Evolutionary conservation across 768 basidiomycete genomes (phyloP).

Genomic region (Russula virescens): DNA sequence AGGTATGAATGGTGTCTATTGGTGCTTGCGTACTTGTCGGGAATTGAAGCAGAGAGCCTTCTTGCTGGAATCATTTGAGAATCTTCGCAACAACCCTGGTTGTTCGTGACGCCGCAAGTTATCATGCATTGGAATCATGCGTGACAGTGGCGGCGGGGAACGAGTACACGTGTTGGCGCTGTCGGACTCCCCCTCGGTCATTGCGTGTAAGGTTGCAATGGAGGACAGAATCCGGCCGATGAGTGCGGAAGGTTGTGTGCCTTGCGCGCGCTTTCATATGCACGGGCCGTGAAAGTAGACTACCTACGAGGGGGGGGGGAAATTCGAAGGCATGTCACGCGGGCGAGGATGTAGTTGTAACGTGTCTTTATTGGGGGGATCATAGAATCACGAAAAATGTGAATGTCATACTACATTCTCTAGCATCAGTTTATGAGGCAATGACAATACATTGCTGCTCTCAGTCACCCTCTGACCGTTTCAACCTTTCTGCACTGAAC

Average conservation of each 20-base stretch:
- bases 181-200: neutral
- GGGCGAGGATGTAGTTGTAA: too few relatives aligned
- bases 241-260: conserved; percentile 7
- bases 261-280: neutral
- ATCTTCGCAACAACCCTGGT: neutral
- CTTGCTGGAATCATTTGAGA: neutral
- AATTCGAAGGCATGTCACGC: too few relatives aligned
- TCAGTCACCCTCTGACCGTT: too few relatives aligned
- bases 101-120: neutral
- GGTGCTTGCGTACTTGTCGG: conserved; percentile 9
- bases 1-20: neutral
- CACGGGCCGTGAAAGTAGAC: neutral
- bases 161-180: neutral
- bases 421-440: too few relatives aligned
- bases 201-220: neutral
- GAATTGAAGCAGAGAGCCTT: neutral
- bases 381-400: neutral
- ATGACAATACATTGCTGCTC: too few relatives aligned
- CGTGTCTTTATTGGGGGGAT: neutral
- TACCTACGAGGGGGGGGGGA: neutral
- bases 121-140: neutral
- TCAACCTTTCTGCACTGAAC: too few relatives aligned
- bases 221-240: neutral
- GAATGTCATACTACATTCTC: neutral
- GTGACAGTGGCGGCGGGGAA: neutral